Evolutionary conservation across 768 basidiomycete species (phyloP), one percentile per base, ranked within the genome.

Genomic region (Astraeus odoratus): DNA sequence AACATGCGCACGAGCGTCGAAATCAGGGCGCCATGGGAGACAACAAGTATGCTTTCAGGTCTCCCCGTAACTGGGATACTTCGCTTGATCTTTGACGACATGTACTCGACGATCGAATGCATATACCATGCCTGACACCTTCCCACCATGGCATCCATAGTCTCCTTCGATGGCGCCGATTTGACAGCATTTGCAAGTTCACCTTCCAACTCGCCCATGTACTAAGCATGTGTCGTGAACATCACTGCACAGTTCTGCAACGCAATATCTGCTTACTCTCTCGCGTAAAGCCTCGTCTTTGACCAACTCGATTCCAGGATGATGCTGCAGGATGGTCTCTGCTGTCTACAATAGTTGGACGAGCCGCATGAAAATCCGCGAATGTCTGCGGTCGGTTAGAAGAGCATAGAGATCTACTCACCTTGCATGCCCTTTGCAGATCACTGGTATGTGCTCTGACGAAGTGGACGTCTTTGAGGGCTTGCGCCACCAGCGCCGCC

Each of bases 61-160:
- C 39, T 44, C 23, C 16, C 33, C 45, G 71, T 64, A 42, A 61
- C 57, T 27, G 71, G 59, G 16, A 53, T 51, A 38, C 48, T 59
- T 15, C 49, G 51, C 19, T 46, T 35, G 30, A 56, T 36, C 34
- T 8, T 19, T 5, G 58, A 51, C 25, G 35, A n/a, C 42, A 58
- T 56, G 46, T 59, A 57, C 10, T 65, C 53, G 20, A 69, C 43
- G 41, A 86, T 65, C 23, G 63, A 61, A 44, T 57, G 57, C 34
- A 74, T 65, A 78, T 87, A 89, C 85, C 86, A 90, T 3, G 55
- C 46, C 30, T 73, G 47, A 15, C 72, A 70, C n/a, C 87, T 76
- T 39, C 66, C 58, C 3, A 53, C 44, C 55, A 87, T 75, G 25
- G 58, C 63, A 16, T 66, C 57, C 2, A 33, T 49, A 8, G 53